Evolutionary conservation across 1,284 basidiomycete species (phyloP).

Genomic region (Cryptococcus jaspeensis): DNA sequence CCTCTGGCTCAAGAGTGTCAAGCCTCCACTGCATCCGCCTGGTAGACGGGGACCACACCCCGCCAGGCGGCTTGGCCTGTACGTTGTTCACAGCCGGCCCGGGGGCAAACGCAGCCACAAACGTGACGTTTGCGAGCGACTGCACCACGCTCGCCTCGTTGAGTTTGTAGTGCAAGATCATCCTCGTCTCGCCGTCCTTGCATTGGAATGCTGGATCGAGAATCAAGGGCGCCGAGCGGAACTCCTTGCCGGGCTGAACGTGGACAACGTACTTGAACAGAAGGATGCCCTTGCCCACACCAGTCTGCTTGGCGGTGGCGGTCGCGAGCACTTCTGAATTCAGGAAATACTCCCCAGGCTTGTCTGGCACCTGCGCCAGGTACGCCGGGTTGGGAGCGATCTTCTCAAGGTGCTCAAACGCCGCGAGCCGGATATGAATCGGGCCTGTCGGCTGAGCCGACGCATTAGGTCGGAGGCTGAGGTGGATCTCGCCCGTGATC

Average conservation of each 20-base stretch:
- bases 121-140: constrained; percentile 38
- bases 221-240: constrained; percentile 48
- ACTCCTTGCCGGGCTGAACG: constrained; percentile 43
- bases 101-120: constrained; percentile 48
- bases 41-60: constrained; percentile 47
- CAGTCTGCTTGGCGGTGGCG: constrained; percentile 17
- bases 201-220: constrained; percentile 56
- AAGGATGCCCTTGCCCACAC: constrained; percentile 31
- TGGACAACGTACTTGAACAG: constrained; percentile 58
- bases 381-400: constrained; percentile 56
- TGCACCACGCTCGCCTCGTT: constrained; percentile 27
- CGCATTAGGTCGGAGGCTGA: constrained; percentile 22
- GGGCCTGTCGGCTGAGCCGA: constrained; percentile 20
- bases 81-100: constrained; percentile 49
- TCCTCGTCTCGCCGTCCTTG: constrained; percentile 54
- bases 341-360: constrained; percentile 54
- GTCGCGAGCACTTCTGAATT: constrained; percentile 48
- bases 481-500: constrained; percentile 56
- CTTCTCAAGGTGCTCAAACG: constrained; percentile 56
- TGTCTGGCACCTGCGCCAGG: constrained; percentile 49
- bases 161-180: constrained; percentile 54
- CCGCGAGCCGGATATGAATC: constrained; percentile 52
- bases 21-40: constrained; percentile 52
- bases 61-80: constrained; percentile 56
- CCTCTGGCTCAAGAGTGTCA: constrained; percentile 24